Evolutionary conservation across 805 yeast species (phyloP).

Genomic region (Metschnikowia anglica): DNA sequence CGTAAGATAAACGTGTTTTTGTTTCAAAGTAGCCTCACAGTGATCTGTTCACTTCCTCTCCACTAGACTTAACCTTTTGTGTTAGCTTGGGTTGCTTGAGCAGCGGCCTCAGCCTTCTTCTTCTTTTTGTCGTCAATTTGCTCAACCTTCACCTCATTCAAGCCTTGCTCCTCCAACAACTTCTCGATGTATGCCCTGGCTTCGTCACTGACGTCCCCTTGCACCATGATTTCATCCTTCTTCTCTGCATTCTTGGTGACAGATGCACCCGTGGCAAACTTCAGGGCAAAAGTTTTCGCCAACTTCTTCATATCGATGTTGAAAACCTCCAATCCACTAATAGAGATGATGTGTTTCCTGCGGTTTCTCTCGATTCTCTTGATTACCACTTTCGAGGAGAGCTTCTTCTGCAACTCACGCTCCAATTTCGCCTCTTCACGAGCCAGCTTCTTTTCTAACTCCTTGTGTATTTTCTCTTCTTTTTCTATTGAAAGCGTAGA

Average conservation of each 20-base stretch:
- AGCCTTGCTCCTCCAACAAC: constrained; percentile 75
- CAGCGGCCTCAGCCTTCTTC: constrained; percentile 40
- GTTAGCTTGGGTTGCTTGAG: constrained; percentile 14
- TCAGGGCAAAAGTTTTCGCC: constrained; percentile 88
- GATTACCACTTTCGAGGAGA: constrained; percentile 76
- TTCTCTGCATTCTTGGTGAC: constrained; percentile 88
- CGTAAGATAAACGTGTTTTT: no score
- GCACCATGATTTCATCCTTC: constrained; percentile 87
- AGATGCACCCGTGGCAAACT: constrained; percentile 94
- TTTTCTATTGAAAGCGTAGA: constrained; percentile 68
- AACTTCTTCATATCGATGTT: constrained; percentile 87
- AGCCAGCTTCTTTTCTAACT: constrained; percentile 78
- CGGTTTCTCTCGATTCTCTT: constrained; percentile 89
- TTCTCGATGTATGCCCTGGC: constrained; percentile 74
- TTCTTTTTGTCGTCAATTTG: constrained; percentile 79
- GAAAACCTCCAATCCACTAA: constrained; percentile 84
- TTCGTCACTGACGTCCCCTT: constrained; percentile 93
- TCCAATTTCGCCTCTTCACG: constrained; percentile 85
- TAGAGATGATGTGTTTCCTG: constrained; percentile 82
- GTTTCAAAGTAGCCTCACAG: no score
- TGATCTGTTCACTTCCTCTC: no score
- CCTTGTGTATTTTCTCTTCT: constrained; percentile 79
- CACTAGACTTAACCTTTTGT: constrained; percentile 5
- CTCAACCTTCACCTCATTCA: constrained; percentile 85
- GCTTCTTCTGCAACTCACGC: constrained; percentile 73